These are phyloP conservation scores for Cicer yamashitae DNA, from an alignment of 306 rosid genomes.

Conservation along the genomic window DNA sequence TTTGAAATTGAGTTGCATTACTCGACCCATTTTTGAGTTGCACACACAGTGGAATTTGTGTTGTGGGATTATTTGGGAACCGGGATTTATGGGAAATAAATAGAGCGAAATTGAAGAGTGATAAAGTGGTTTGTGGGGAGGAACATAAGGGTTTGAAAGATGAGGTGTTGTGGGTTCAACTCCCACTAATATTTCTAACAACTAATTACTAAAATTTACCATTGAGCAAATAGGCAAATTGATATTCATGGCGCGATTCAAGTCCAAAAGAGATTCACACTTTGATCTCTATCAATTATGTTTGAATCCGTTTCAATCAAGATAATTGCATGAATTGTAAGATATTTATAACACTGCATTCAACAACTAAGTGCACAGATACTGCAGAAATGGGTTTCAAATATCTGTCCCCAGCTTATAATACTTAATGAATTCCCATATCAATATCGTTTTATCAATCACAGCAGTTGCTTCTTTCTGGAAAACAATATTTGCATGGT, in stretches of 20 bases:
- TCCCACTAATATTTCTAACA: neutral
- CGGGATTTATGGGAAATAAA: no score
- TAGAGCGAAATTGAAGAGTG: neutral
- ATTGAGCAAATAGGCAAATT: neutral
- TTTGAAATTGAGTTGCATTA: neutral
- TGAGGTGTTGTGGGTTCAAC: neutral
- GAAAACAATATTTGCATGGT: neutral
- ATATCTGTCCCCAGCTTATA: slow-evolving; percentile 18
- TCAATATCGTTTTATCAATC: slow-evolving; percentile 13
- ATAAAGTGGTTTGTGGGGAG: neutral
- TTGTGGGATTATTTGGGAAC: neutral
- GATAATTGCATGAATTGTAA: neutral
- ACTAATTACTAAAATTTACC: neutral
- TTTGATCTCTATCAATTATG: neutral
- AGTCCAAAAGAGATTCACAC: slow-evolving; percentile 10
- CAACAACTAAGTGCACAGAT: neutral
- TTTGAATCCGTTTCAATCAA: neutral
- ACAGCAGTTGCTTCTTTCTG: neutral
- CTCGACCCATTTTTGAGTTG: neutral
- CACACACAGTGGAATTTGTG: neutral
- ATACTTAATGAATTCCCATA: neutral
- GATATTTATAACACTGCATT: neutral
- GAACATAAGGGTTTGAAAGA: neutral
- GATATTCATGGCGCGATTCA: neutral
- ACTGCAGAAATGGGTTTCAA: neutral